Percentiles rank a stretch among this genome's conserved stretches.
Conservation (phyloP, 768 basidiomycete species). For the Serpula lacrymans region DNA sequence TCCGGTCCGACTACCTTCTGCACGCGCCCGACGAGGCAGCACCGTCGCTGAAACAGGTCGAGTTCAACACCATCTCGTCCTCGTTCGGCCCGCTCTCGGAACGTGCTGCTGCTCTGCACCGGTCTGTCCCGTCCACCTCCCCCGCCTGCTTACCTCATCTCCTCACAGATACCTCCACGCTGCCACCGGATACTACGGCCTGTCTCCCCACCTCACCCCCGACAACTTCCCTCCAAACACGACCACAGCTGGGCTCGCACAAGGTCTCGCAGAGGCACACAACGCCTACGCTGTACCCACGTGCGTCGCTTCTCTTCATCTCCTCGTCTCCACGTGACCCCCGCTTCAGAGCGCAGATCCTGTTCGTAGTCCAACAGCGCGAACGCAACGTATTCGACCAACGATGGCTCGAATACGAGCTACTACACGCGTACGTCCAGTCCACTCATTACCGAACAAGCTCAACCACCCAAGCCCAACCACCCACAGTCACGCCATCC, state of each 20-base stretch:
- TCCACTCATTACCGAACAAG: too few relatives aligned
- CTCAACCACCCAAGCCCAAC: neutral
- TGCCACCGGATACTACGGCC: constrained; percentile 64
- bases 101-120: constrained; percentile 66
- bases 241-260: constrained; percentile 64
- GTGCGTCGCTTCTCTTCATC: constrained; percentile 35
- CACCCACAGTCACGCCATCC: constrained; percentile 67
- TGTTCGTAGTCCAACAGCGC: constrained; percentile 86
- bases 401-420: constrained; percentile 80
- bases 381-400: constrained; percentile 98
- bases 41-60: constrained; percentile 81
- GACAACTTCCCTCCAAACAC: constrained; percentile 72
- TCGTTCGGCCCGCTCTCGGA: constrained; percentile 85
- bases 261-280: constrained; percentile 80
- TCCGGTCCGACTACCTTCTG: constrained; percentile 92
- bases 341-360: constrained; percentile 47
- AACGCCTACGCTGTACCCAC: constrained; percentile 57
- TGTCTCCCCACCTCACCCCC: constrained; percentile 47
- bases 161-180: constrained; percentile 59
- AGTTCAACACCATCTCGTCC: constrained; percentile 95
- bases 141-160: neutral
- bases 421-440: constrained; percentile 64
- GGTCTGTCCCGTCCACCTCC: constrained; percentile 38
- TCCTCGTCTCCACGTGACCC: neutral
- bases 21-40: constrained; percentile 43